phyloP scores from a whole-genome alignment of 768 basidiomycete genomes.

The Russula abietina region DNA sequence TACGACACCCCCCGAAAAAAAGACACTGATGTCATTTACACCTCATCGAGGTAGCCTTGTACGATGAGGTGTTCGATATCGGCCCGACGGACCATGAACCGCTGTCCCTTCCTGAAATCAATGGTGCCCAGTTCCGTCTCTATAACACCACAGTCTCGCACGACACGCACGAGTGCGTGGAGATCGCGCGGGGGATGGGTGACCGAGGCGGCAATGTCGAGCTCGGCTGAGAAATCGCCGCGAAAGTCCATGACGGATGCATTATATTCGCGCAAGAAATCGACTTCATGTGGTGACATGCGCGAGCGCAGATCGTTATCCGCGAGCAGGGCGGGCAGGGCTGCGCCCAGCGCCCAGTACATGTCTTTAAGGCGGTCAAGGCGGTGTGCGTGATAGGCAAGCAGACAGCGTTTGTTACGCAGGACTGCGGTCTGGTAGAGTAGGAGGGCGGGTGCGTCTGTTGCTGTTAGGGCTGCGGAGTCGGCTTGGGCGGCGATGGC shows the following conservation, averaged over 20 bases:
- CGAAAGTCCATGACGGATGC: constrained; percentile 78
- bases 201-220: constrained; percentile 83
- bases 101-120: constrained; percentile 82
- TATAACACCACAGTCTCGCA: constrained; percentile 85
- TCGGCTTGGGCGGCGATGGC: constrained; percentile 32
- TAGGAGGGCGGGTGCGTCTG: constrained; percentile 57
- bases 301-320: constrained; percentile 63
- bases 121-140: constrained; percentile 89
- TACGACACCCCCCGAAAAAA: not conserved
- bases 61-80: constrained; percentile 94
- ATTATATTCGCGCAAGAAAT: constrained; percentile 80
- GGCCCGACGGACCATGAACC: constrained; percentile 81
- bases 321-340: constrained; percentile 74
- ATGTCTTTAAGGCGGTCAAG: constrained; percentile 76
- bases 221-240: constrained; percentile 74
- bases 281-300: constrained; percentile 74
- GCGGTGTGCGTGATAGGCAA: constrained; percentile 88
- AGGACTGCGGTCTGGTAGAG: constrained; percentile 85
- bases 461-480: constrained; percentile 36
- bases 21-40: constrained; percentile 34
- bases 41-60: constrained; percentile 87
- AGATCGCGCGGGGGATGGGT: constrained; percentile 82
- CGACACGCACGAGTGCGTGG: constrained; percentile 80
- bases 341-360: constrained; percentile 87
- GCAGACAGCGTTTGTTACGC: constrained; percentile 92